Conservation (phyloP, 768 basidiomycete genomes). For the Leucosporidium yakuticum region DNA sequence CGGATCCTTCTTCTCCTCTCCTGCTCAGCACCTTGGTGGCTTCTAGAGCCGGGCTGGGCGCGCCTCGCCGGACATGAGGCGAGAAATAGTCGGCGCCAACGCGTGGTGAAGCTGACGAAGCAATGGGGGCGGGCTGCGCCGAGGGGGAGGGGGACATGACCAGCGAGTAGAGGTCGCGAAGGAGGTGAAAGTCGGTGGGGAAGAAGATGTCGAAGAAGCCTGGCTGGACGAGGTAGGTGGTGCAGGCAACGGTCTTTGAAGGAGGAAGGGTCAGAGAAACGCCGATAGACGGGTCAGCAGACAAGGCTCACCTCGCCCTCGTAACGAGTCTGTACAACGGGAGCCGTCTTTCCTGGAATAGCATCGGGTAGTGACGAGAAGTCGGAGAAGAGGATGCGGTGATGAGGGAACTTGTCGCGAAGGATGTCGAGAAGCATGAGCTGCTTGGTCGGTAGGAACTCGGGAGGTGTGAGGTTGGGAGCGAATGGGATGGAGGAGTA, state of each 20-base stretch:
- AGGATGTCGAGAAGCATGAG: constrained; percentile 76
- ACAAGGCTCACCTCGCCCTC: constrained; percentile 56
- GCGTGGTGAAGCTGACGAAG: constrained; percentile 36
- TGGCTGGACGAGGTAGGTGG: constrained; percentile 83
- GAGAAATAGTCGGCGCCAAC: constrained; percentile 35
- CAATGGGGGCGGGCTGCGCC: constrained; percentile 6
- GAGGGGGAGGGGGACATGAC: constrained; percentile 48
- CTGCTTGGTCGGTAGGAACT: constrained; percentile 88
- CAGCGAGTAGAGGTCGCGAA: constrained; percentile 86
- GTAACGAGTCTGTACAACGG: constrained; percentile 92
- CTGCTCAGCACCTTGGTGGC: constrained; percentile 45
- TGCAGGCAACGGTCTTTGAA: constrained; percentile 59
- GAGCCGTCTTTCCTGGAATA: constrained; percentile 68
- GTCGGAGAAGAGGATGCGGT: constrained; percentile 89
- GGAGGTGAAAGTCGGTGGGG: constrained; percentile 77
- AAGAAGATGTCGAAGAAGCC: constrained; percentile 99
- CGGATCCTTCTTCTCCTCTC: constrained; percentile 34
- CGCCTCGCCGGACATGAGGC: constrained; percentile 14
- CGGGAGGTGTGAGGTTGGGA: constrained; percentile 76
- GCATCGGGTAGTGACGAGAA: constrained; percentile 83
- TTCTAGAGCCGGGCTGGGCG: constrained; percentile 39
- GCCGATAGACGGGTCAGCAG: background rate
- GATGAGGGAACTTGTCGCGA: constrained; percentile 75
- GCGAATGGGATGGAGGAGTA: constrained; percentile 75
- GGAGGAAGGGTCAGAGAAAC: background rate